Evolutionary conservation across 2,329 filamentous ascomycete species (phyloP).

Genomic region (Neonectria coccinea): DNA sequence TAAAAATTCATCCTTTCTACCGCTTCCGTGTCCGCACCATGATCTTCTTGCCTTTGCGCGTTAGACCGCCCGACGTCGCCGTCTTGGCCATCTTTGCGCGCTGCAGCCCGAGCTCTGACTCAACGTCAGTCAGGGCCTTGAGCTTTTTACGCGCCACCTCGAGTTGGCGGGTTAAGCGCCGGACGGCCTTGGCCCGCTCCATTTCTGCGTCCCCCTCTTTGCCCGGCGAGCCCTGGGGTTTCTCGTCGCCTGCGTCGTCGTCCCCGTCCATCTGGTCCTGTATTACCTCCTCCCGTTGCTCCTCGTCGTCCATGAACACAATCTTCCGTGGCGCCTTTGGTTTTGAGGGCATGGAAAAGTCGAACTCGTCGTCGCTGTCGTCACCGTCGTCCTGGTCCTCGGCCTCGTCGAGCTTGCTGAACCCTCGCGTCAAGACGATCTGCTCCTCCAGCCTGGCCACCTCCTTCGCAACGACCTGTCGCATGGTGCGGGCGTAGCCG

Average conservation of each 20-base stretch:
- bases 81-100: slow-evolving; percentile 75
- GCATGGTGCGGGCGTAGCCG: slow-evolving; percentile 72
- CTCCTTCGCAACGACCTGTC: slow-evolving; percentile 70
- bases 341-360: slow-evolving; percentile 46
- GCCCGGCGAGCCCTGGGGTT: slow-evolving; percentile 37
- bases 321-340: slow-evolving; percentile 60
- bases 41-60: slow-evolving; percentile 70
- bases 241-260: slow-evolving; percentile 49
- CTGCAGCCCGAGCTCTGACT: slow-evolving; percentile 68
- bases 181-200: slow-evolving; percentile 56
- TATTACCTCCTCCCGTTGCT: slow-evolving; percentile 50
- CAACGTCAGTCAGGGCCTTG: slow-evolving; percentile 65
- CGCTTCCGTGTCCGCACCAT: slow-evolving; percentile 73
- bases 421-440: slow-evolving; percentile 57
- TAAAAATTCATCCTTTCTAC: slow-evolving; percentile 49
- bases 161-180: slow-evolving; percentile 62
- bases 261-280: slow-evolving; percentile 47
- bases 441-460: slow-evolving; percentile 66
- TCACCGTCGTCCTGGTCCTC: slow-evolving; percentile 49
- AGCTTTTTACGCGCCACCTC: slow-evolving; percentile 66
- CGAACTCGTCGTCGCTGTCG: slow-evolving; percentile 50
- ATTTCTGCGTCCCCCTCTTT: slow-evolving; percentile 47
- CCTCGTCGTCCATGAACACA: slow-evolving; percentile 61
- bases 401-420: slow-evolving; percentile 52
- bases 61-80: slow-evolving; percentile 68